Conservation (phyloP, 257 asterid species). For the Gentiana dahurica region DNA sequence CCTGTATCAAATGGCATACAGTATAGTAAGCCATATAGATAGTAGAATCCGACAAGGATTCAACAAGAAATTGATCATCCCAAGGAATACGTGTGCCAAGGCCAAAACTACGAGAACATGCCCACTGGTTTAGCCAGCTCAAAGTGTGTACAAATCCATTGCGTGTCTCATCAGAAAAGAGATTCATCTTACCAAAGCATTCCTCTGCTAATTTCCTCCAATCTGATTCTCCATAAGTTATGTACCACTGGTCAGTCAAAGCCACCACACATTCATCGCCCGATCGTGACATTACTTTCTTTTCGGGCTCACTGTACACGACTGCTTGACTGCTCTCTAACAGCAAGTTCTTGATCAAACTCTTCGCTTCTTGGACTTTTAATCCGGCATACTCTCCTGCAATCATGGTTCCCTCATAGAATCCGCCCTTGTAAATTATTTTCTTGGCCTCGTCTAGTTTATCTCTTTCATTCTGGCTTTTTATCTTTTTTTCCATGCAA, state of each 20-base stretch:
- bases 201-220: constrained; percentile 78
- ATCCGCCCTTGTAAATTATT: constrained; percentile 81
- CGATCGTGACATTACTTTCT: constrained; percentile 90
- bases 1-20: constrained; percentile 65
- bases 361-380: constrained; percentile 85
- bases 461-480: constrained; percentile 87
- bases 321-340: constrained; percentile 63
- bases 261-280: constrained; percentile 99
- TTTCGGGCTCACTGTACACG: constrained; percentile 85
- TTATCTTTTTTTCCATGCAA: constrained; percentile 76
- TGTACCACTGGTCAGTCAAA: constrained; percentile 94
- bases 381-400: constrained; percentile 68
- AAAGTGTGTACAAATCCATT: constrained; percentile 88
- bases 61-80: constrained; percentile 86
- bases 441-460: constrained; percentile 97
- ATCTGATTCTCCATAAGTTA: constrained; percentile 72
- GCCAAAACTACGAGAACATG: constrained; percentile 86
- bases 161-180: constrained; percentile 75
- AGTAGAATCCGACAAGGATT: constrained; percentile 89
- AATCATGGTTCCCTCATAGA: constrained; percentile 83
- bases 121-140: constrained; percentile 98
- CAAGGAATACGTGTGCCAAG: constrained; percentile 95
- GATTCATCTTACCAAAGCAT: constrained; percentile 74
- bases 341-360: constrained; percentile 55
- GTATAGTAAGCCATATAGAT: constrained; percentile 94